Conservation (phyloP, 1,284 basidiomycete genomes). For the Trichosporon faecale region DNA sequence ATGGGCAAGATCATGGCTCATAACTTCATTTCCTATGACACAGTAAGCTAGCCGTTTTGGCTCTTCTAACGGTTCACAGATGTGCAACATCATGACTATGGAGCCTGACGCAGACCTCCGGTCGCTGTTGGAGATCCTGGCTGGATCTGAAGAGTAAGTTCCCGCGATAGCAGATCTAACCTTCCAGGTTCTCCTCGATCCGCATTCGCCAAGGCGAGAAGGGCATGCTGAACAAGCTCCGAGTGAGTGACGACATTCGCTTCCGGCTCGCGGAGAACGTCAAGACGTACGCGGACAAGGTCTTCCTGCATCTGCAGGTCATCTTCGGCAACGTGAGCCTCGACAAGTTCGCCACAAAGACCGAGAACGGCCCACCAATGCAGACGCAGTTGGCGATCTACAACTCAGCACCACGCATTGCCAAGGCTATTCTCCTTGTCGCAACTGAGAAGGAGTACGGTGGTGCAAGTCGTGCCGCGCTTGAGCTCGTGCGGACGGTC, state of each 20-base stretch:
- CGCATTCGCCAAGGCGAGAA: constrained; percentile 45
- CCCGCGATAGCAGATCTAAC: background rate
- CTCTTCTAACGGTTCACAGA: constrained; percentile 15
- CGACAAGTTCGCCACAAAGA: constrained; percentile 30
- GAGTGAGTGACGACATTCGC: constrained; percentile 33
- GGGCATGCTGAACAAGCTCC: constrained; percentile 41
- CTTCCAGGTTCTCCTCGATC: constrained; percentile 39
- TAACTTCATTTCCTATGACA: constrained; percentile 20
- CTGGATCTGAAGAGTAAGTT: constrained; percentile 31
- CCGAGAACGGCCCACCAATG: constrained; percentile 30
- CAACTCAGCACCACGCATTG: constrained; percentile 39
- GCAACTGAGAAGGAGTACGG: constrained; percentile 34
- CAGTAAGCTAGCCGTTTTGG: constrained; percentile 3
- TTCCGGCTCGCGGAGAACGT: constrained; percentile 32
- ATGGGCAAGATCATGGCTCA: constrained; percentile 44
- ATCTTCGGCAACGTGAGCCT: constrained; percentile 40
- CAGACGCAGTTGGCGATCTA: constrained; percentile 39
- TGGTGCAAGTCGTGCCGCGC: constrained; percentile 27
- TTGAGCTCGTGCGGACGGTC: constrained; percentile 38
- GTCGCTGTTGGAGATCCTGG: constrained; percentile 33
- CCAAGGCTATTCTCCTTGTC: constrained; percentile 39
- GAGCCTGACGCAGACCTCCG: constrained; percentile 23
- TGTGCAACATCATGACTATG: constrained; percentile 33
- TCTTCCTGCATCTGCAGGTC: constrained; percentile 46
- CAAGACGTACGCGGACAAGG: constrained; percentile 46